Conservation (phyloP, 1,139 yeast genomes). For the Ogataea hybrid region DNA sequence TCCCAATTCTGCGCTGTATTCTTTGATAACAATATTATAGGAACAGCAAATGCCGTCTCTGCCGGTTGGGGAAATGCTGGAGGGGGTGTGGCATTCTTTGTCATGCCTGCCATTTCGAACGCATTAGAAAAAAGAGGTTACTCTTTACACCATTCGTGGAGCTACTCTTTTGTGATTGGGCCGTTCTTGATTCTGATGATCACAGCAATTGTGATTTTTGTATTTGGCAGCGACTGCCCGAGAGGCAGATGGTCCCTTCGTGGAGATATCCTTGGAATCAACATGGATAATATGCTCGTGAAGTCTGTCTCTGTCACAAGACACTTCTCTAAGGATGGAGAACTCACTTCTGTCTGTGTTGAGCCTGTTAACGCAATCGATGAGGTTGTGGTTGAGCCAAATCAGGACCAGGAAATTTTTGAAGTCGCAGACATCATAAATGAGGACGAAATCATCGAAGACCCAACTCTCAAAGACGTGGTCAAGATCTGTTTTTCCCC, state of each 20-base stretch:
- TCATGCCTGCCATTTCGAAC: slow-evolving; percentile 34
- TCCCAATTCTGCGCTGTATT: slow-evolving; percentile 34
- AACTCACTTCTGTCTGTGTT: slow-evolving; percentile 1
- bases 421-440: slow-evolving; percentile 23
- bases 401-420: slow-evolving; percentile 11
- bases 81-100: slow-evolving; percentile 37
- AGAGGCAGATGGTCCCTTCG: slow-evolving; percentile 35
- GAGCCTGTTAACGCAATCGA: slow-evolving; percentile 3
- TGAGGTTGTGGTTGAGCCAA: slow-evolving; percentile 11
- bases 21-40: slow-evolving; percentile 35
- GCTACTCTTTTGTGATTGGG: slow-evolving; percentile 32
- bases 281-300: slow-evolving; percentile 25
- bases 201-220: slow-evolving; percentile 27
- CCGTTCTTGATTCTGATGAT: slow-evolving; percentile 32
- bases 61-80: slow-evolving; percentile 40
- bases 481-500: slow-evolving; percentile 26
- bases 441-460: slow-evolving; percentile 29
- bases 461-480: slow-evolving; percentile 26
- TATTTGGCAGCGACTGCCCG: slow-evolving; percentile 35
- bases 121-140: slow-evolving; percentile 28
- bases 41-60: slow-evolving; percentile 35
- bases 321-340: slow-evolving; percentile 7
- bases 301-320: slow-evolving; percentile 20
- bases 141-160: slow-evolving; percentile 31
- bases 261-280: slow-evolving; percentile 27